These are phyloP conservation scores for Fusarium goolgardi DNA, from an alignment of 2,329 filamentous ascomycete species.

Conservation along the genomic window DNA sequence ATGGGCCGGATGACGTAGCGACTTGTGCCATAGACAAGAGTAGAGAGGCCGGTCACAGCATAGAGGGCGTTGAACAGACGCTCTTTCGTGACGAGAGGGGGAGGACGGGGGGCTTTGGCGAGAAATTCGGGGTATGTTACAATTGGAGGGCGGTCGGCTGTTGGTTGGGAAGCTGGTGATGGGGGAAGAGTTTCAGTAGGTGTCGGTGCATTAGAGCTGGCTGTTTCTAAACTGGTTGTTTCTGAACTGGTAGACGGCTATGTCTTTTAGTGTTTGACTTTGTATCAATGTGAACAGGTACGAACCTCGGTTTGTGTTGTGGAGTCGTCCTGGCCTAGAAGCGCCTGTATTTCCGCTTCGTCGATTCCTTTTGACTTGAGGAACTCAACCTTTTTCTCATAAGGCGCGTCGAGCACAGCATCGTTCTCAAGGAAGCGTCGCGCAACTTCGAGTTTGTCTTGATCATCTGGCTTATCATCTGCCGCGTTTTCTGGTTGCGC, in stretches of 20 bases:
- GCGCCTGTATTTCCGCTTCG: slow-evolving; percentile 72
- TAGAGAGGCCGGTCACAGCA: slow-evolving; percentile 67
- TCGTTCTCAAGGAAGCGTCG: slow-evolving; percentile 81
- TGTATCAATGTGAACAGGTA: no score
- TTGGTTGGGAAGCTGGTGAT: slow-evolving; percentile 37
- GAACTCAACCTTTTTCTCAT: slow-evolving; percentile 80
- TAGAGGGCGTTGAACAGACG: slow-evolving; percentile 70
- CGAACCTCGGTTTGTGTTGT: slow-evolving; percentile 36
- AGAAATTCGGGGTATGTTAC: slow-evolving; percentile 79
- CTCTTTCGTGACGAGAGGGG: slow-evolving; percentile 71
- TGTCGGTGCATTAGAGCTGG: slow-evolving; percentile 25
- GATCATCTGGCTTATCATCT: slow-evolving; percentile 23
- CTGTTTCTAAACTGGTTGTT: slow-evolving; percentile 19
- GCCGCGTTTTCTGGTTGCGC: slow-evolving; percentile 1
- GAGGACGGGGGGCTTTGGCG: slow-evolving; percentile 64
- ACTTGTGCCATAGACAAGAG: slow-evolving; percentile 76
- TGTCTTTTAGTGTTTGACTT: neutral
- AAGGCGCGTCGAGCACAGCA: slow-evolving; percentile 73
- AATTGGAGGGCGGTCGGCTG: slow-evolving; percentile 66
- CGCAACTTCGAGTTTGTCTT: slow-evolving; percentile 69
- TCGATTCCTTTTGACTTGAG: slow-evolving; percentile 80
- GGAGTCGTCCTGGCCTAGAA: slow-evolving; percentile 60
- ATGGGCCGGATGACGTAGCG: slow-evolving; percentile 75
- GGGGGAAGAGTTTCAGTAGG: slow-evolving; percentile 44
- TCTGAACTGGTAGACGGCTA: slow-evolving; percentile 17